Evolutionary conservation across 805 yeast species (phyloP).

Genomic region (Kodamaea restingae): DNA sequence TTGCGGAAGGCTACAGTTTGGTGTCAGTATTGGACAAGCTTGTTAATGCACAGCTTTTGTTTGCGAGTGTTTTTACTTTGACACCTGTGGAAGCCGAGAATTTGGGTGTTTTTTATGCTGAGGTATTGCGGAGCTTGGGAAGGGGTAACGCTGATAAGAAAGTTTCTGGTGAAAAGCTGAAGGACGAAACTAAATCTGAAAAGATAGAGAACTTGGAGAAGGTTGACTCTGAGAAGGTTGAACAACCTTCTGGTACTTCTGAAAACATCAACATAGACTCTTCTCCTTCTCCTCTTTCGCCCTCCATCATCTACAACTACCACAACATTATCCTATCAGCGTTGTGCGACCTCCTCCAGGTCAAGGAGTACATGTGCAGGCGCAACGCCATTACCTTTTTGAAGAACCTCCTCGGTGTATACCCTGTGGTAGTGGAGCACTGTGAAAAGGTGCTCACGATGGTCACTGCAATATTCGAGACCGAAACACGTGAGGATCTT

Average conservation of each 20-base stretch:
- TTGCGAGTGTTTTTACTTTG: constrained; percentile 60
- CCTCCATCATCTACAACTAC: constrained; percentile 37
- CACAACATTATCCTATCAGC: constrained; percentile 48
- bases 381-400: constrained; percentile 76
- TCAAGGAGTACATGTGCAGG: constrained; percentile 68
- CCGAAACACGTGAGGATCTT: constrained; percentile 74
- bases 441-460: constrained; percentile 48
- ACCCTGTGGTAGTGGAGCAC: constrained; percentile 67
- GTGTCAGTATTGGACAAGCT: constrained; percentile 42
- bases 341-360: constrained; percentile 39
- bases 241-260: neutral
- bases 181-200: neutral
- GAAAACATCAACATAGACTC: constrained; percentile 21
- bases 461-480: constrained; percentile 44
- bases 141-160: neutral
- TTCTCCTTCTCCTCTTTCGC: constrained; percentile 39
- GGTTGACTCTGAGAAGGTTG: neutral
- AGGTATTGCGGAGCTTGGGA: constrained; percentile 42
- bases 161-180: too few relatives aligned
- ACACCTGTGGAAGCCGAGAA: constrained; percentile 80
- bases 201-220: constrained; percentile 1
- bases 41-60: constrained; percentile 46
- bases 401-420: constrained; percentile 58
- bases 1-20: constrained; percentile 34
- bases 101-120: constrained; percentile 67